phyloP scores from a whole-genome alignment of 257 asterid species.

The Lycium barbarum region DNA sequence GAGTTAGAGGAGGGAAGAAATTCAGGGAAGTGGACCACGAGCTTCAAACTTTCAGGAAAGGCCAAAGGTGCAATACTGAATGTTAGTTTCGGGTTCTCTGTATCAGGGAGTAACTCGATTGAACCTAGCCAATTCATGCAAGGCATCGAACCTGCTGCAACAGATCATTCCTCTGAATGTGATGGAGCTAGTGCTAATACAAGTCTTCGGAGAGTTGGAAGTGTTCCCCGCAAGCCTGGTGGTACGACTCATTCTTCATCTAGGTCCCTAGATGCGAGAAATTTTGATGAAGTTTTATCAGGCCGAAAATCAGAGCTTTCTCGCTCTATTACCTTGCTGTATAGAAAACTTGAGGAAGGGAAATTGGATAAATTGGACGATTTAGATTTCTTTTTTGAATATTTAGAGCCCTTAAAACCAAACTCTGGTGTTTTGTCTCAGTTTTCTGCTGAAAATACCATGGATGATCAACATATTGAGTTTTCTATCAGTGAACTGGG shows the following conservation, averaged over 20 bases:
- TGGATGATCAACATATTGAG: conserved; percentile 44
- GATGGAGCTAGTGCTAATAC: conserved; percentile 34
- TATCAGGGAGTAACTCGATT: conserved; percentile 52
- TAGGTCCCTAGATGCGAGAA: conserved; percentile 44
- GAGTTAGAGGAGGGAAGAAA: conserved; percentile 68
- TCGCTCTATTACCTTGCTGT: conserved; percentile 52
- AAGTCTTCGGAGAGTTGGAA: conserved; percentile 36
- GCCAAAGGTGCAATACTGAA: conserved; percentile 80
- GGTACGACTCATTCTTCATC: conserved; percentile 41
- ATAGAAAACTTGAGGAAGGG: conserved; percentile 63
- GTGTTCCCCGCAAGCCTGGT: conserved; percentile 40
- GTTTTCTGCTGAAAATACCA: conserved; percentile 38
- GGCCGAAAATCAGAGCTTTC: conserved; percentile 55
- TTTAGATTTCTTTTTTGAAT: conserved; percentile 37
- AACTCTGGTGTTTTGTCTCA: conserved; percentile 34
- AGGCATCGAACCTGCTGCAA: conserved; percentile 38
- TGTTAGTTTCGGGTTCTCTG: conserved; percentile 84
- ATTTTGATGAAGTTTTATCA: conserved; percentile 44
- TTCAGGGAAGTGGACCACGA: conserved; percentile 85
- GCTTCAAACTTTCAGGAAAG: conserved; percentile 81
- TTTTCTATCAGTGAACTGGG: conserved; percentile 49
- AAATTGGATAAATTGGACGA: conserved; percentile 36
- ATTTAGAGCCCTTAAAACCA: conserved; percentile 33
- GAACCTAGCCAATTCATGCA: conserved; percentile 52
- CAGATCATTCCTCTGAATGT: conserved; percentile 41